Percentiles rank a stretch among this genome's conserved stretches.
These are phyloP conservation scores for Cymbopogon flexuosus DNA, from an alignment of 202 grass and related monocot genomes.

Conservation along the genomic window DNA sequence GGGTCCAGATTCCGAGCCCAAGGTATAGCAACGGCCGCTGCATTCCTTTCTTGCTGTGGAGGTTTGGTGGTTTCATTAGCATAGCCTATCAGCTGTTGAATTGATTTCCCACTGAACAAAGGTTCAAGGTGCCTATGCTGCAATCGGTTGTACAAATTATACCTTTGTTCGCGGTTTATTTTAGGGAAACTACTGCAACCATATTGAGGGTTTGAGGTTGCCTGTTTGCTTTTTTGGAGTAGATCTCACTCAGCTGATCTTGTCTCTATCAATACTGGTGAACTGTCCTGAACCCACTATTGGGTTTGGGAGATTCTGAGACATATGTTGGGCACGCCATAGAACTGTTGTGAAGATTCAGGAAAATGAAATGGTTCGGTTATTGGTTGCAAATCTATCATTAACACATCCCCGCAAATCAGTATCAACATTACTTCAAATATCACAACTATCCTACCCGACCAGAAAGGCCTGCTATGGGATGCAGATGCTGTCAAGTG, in stretches of 20 bases:
- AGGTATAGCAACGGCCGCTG: constrained; percentile 20
- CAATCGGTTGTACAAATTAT: background rate
- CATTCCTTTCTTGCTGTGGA: background rate
- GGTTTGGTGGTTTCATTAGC: background rate
- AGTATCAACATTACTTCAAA: background rate
- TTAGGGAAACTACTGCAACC: background rate
- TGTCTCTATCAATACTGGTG: background rate
- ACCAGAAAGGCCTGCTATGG: background rate
- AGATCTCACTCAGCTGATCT: background rate
- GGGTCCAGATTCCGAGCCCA: background rate
- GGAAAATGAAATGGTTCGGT: too few relatives aligned
- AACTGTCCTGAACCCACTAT: background rate
- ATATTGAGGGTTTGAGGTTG: background rate
- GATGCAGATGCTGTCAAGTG: background rate
- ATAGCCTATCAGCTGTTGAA: background rate
- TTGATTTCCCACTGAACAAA: background rate
- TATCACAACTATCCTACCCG: background rate
- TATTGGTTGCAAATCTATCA: too few relatives aligned
- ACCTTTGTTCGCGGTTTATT: background rate
- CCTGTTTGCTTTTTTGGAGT: background rate
- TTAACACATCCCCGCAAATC: too few relatives aligned
- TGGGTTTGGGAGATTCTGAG: background rate
- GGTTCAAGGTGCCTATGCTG: background rate
- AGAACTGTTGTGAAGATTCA: background rate
- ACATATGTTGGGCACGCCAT: background rate